Percentiles rank a stretch among this genome's conserved stretches.
Conservation (phyloP, 352 stramenopile species). For the Globisporangium carolinianum region DNA sequence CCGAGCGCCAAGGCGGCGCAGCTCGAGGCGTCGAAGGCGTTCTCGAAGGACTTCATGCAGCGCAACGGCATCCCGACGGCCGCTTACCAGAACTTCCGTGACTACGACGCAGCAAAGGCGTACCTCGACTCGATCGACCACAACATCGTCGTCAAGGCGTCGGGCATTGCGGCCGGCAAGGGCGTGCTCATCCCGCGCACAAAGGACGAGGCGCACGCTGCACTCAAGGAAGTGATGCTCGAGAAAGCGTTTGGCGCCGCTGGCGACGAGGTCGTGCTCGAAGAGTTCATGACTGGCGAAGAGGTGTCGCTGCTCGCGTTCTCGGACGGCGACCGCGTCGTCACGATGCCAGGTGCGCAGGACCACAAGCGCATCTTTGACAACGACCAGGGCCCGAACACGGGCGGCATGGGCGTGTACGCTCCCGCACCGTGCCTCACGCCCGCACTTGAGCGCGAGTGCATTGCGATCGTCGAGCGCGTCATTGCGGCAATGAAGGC, state of each 20-base stretch:
- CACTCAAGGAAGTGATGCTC: slow-evolving; percentile 96
- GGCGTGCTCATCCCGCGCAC: slow-evolving; percentile 95
- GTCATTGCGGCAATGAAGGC: slow-evolving; percentile 82
- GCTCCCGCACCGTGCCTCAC: slow-evolving; percentile 95
- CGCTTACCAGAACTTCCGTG: slow-evolving; percentile 95
- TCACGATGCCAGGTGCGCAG: slow-evolving; percentile 96
- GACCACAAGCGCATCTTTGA: slow-evolving; percentile 99
- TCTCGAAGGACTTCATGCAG: slow-evolving; percentile 99
- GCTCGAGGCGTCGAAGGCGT: slow-evolving; percentile 98
- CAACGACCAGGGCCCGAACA: slow-evolving; percentile 97
- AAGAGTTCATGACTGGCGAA: slow-evolving; percentile 97
- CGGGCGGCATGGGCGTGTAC: slow-evolving; percentile 99
- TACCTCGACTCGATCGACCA: slow-evolving; percentile 94
- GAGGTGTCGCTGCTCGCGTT: slow-evolving; percentile 98
- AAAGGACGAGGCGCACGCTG: slow-evolving; percentile 89
- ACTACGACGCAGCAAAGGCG: slow-evolving; percentile 82
- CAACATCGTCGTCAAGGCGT: slow-evolving; percentile 98
- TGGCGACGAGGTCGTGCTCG: slow-evolving; percentile 96
- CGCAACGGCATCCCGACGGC: slow-evolving; percentile 97
- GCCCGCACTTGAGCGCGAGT: slow-evolving; percentile 87
- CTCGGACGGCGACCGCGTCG: slow-evolving; percentile 93
- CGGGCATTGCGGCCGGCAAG: slow-evolving; percentile 98
- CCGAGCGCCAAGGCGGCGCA: slow-evolving; percentile 92
- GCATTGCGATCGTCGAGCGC: slow-evolving; percentile 80
- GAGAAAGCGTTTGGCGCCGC: slow-evolving; percentile 94